These are phyloP conservation scores for Wallacemonas sp. DNA, from an alignment of 208 protist genomes.

Conservation along the genomic window DNA sequence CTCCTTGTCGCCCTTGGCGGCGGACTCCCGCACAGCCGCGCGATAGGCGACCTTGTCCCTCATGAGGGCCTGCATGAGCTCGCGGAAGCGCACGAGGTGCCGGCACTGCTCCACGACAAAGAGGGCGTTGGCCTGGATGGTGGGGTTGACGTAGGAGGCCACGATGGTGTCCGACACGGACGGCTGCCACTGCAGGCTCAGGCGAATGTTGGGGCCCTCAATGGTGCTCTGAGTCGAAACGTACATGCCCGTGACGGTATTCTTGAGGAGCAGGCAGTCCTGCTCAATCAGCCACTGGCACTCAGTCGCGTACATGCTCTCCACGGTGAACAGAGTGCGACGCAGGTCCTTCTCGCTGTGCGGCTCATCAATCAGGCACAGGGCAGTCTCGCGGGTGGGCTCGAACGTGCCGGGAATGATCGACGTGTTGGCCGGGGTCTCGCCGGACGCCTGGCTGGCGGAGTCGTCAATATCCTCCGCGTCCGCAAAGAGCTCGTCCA, in stretches of 20 bases:
- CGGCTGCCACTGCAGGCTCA: slow-evolving; percentile 61
- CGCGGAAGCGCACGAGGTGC: slow-evolving; percentile 49
- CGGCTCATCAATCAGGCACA: slow-evolving; percentile 66
- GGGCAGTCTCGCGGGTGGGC: slow-evolving; percentile 40
- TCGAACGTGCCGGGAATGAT: slow-evolving; percentile 2
- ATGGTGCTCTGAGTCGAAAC: slow-evolving; percentile 41
- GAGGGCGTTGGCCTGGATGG: slow-evolving; percentile 37
- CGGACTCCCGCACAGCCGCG: slow-evolving; percentile 12
- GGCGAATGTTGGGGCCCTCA: slow-evolving; percentile 34
- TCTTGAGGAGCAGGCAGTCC: slow-evolving; percentile 63
- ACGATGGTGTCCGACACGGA: slow-evolving; percentile 53
- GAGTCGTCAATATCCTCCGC: slow-evolving; percentile 29
- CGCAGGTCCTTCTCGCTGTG: slow-evolving; percentile 42
- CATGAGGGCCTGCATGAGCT: slow-evolving; percentile 60
- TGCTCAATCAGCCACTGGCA: slow-evolving; percentile 64
- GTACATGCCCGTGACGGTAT: slow-evolving; percentile 71
- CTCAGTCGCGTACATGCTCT: slow-evolving; percentile 60
- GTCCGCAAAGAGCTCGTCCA: slow-evolving; percentile 53
- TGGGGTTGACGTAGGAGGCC: slow-evolving; percentile 23
- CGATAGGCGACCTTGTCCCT: slow-evolving; percentile 19
- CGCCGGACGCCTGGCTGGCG: slow-evolving; percentile 15
- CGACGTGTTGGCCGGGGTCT: slow-evolving; percentile 4
- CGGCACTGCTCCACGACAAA: slow-evolving; percentile 53
- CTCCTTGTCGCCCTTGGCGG: slow-evolving; percentile 20
- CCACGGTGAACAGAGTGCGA: slow-evolving; percentile 60